Conservation (phyloP, 345 rosid species). For the Rhizophora mangle region DNA sequence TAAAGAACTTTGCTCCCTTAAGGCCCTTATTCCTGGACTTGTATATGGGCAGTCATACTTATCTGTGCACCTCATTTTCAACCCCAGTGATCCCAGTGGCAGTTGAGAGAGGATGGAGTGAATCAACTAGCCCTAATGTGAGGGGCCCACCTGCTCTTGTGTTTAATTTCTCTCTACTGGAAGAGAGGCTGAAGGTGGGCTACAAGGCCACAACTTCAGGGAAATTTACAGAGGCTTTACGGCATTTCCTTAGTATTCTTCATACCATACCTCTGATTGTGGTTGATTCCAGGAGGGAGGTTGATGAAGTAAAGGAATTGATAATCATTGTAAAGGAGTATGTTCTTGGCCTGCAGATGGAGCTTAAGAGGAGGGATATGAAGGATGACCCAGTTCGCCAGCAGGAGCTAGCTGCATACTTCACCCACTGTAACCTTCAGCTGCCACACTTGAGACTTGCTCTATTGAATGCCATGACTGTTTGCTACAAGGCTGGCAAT, state of each 20-base stretch:
- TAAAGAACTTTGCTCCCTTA: conserved; percentile 69
- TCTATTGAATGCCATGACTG: conserved; percentile 64
- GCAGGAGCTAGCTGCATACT: conserved; percentile 97
- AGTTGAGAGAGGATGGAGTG: conserved; percentile 77
- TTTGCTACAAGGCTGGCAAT: conserved; percentile 81
- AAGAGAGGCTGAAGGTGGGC: conserved; percentile 84
- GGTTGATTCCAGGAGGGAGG: conserved; percentile 97
- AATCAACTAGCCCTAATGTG: conserved; percentile 72
- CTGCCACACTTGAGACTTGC: conserved; percentile 79
- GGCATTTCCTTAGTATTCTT: conserved; percentile 66
- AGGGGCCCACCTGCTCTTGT: conserved; percentile 87
- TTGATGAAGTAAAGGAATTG: conserved; percentile 90
- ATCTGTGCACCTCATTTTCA: conserved; percentile 67
- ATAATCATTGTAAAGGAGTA: conserved; percentile 72
- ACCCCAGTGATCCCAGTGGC: conserved; percentile 79
- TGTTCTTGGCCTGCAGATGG: conserved; percentile 79
- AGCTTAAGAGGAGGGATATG: conserved; percentile 72
- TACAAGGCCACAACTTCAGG: conserved; percentile 85
- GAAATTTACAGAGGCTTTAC: conserved; percentile 71
- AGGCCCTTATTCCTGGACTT: conserved; percentile 70
- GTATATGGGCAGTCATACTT: conserved; percentile 71
- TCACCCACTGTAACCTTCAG: conserved; percentile 93
- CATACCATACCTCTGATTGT: conserved; percentile 89
- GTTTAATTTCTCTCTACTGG: conserved; percentile 70
- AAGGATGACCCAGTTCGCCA: conserved; percentile 70